A percentile compares a stretch with the other conserved stretches of the same genome.
These are phyloP conservation scores for Xylaria sp. DNA, from an alignment of 2,329 filamentous ascomycete genomes.

Conservation along the genomic window DNA sequence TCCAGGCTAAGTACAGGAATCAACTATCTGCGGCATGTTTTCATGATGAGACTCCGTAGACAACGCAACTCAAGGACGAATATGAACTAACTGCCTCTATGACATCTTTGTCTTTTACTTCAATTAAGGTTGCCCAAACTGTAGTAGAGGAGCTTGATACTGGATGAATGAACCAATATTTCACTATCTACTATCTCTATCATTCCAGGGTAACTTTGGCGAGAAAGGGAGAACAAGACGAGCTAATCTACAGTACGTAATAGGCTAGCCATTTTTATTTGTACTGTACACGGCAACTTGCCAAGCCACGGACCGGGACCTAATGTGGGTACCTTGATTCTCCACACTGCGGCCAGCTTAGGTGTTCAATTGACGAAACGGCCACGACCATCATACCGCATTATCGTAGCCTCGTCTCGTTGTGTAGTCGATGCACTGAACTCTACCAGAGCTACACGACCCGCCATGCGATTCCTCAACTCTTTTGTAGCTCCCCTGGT, in stretches of 20 bases:
- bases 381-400: constrained; percentile 6
- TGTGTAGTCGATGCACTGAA: constrained; percentile 34
- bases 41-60: not conserved
- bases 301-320: not conserved
- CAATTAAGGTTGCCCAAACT: too few species aligned
- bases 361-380: constrained; percentile 38
- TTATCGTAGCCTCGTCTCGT: constrained; percentile 7
- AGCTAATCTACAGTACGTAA: not conserved
- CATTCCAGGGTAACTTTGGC: too few species aligned
- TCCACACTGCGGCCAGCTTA: constrained; percentile 25
- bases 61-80: not conserved
- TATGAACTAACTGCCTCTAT: not conserved
- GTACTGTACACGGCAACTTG: too few species aligned
- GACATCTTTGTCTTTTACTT: too few species aligned
- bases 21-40: not conserved
- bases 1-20: rapidly evolving
- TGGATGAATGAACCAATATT: too few species aligned
- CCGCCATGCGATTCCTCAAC: constrained; percentile 55
- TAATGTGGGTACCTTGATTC: constrained; percentile 4
- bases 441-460: constrained; percentile 21
- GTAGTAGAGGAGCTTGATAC: too few species aligned
- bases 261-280: too few species aligned
- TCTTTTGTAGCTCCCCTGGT: constrained; percentile 55
- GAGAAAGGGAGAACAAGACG: too few species aligned
- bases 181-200: too few species aligned